Evolutionary conservation across 208 protist genomes (phyloP).

Genomic region (Acanthamoeba triangularis): DNA sequence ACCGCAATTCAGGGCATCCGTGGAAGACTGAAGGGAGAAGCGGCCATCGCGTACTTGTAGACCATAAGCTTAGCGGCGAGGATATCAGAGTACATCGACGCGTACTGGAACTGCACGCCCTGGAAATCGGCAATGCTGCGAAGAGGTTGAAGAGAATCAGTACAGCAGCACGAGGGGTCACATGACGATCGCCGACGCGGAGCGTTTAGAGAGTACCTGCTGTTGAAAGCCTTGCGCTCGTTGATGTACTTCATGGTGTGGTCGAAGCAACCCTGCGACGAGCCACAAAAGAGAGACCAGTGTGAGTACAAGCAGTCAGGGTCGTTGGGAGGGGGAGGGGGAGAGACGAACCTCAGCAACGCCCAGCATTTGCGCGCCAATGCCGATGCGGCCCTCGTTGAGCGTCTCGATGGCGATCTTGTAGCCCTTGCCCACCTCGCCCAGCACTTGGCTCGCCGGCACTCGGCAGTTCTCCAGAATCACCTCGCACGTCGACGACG

Average conservation of each 20-base stretch:
- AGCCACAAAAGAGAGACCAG: not conserved
- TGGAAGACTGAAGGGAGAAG: not conserved
- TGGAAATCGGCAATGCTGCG: conserved; percentile 95
- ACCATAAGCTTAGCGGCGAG: conserved; percentile 82
- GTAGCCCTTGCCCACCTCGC: conserved; percentile 95
- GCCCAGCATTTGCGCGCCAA: conserved; percentile 96
- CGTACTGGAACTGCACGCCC: conserved; percentile 96
- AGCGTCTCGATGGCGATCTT: conserved; percentile 96
- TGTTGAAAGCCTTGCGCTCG: conserved; percentile 96
- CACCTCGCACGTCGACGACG: conserved; percentile 97
- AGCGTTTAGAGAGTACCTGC: not conserved
- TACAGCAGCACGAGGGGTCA: not conserved
- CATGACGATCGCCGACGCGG: not conserved
- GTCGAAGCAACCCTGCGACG: conserved; percentile 90
- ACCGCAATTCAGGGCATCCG: not conserved
- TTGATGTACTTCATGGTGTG: conserved; percentile 91
- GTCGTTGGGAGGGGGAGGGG: not conserved
- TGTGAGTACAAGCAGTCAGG: conserved; percentile 77
- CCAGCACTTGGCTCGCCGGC: conserved; percentile 54
- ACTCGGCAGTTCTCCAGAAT: conserved; percentile 93
- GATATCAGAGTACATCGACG: conserved; percentile 76
- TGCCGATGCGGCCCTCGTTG: conserved; percentile 97
- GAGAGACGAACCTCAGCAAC: conserved; percentile 93
- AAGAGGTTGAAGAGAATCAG: not conserved
- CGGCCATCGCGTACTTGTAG: conserved; percentile 77